Evolutionary conservation across 257 asterid genomes (phyloP), one percentile per base, ranked within the genome.

Genomic region (Scutellaria baicalensis): DNA sequence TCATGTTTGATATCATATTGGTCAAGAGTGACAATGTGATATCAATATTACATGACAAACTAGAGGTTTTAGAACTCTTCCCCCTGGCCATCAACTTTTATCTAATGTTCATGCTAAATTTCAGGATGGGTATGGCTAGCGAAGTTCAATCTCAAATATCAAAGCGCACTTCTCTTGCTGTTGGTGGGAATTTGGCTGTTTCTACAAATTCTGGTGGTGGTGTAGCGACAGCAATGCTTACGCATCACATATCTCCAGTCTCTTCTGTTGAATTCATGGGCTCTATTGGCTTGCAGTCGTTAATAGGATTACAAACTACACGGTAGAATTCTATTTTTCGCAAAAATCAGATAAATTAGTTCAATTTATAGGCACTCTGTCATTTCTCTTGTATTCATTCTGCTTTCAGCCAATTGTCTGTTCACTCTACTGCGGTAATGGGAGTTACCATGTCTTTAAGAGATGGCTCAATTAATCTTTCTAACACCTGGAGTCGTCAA

Each of bases 81-180:
- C 23, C 77, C 66, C 59, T 16, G 20, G 61, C 5, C 18, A 38
- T 27, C 51, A 58, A 58, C 67, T 60, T 80, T 66, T 64, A 17
- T 0, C 68, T 73, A 66, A 59, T 70, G 72, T 49, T 79, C 55
- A 39, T 67, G 68, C 63, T 75, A 61, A 64, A 69, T 84, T 76
- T 36, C 89, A 94, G 99, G 82, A 89, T 94, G 97, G 93, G 79
- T 70, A 88, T 94, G 97, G 92, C 93, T 27, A 94, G 89, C 83
- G 93, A 91, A 85, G 82, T 86, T 64, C 96, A 89, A 42, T 88
- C 97, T 59, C 88, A 82, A 74, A 47, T 91, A 76, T 91, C 97
- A 11, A 82, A 91, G 81, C 73, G 48, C 61, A 83, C 78, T 78
- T 81, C 81, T 76, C 86, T 94, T 75, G 80, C 84, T 59, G 58